Evolutionary conservation across 352 stramenopile species (phyloP), one percentile per base, ranked within the genome.

Genomic region (Phytophthora sp.): DNA sequence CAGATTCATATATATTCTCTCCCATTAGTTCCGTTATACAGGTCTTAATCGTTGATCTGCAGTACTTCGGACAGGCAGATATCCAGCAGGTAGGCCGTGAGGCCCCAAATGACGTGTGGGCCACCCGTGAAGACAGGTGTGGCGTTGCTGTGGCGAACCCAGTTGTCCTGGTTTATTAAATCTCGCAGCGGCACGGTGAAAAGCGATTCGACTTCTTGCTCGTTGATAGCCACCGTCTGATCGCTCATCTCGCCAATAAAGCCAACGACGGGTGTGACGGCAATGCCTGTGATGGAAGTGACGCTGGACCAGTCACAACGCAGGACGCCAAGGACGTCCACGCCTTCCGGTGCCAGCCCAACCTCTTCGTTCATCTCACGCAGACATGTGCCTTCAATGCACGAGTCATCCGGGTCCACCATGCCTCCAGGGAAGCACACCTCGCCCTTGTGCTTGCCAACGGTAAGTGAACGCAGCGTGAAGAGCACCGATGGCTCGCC

Each of bases 281-380:
- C 96, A 48, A 99, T 96, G 46, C 97, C 97, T 28, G 97, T 98
- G 60, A 98, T 97, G 13, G 91, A 96, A 21, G 93, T 89, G 44
- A 98, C 88, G 59, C 96, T 95, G 42, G 84, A 89, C 97, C 97
- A 99, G 79, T 99, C 97, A 66, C 96, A 99, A 37, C 97, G 87
- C 31, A 92, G 65, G 15, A 99, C 89, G 11, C 97, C 97, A 2
- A 99, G 79, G 23, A 99, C 94, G 46, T 95, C 87, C n/a, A 97
- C 78, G 13, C 69, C 67, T 35, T 91, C 74, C 2, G 84, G 71
- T 0, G 71, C 77, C 49, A 98, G 82, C 1, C 93, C 96, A 52
- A 99, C 96, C 74, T 99, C 97, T 77, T 99, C 97, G 43, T 98
- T 92, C 95, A 99, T 98, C 76, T 99, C 97, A 20, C 97, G 84